Conservation (phyloP, 352 stramenopile species). For the Phytophthora aleatoria region DNA sequence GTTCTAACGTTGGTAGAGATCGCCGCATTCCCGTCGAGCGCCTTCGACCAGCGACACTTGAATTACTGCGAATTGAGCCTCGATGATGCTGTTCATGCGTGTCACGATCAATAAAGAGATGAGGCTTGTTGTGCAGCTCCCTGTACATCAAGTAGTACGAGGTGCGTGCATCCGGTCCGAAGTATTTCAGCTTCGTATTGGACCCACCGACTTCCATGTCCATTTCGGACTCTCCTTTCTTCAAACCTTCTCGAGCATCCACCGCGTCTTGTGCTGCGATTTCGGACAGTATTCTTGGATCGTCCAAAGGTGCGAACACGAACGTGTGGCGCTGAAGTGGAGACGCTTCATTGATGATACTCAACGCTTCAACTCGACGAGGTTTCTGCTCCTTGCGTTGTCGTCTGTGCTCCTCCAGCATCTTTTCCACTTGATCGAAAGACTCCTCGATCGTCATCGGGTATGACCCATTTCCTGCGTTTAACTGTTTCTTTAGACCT, state of each 20-base stretch:
- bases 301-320: slow-evolving; percentile 48
- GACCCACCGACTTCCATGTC: slow-evolving; percentile 14
- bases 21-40: slow-evolving; percentile 11
- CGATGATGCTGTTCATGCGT: slow-evolving; percentile 17
- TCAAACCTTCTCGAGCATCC: slow-evolving; percentile 19
- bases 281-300: slow-evolving; percentile 41
- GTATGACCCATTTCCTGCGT: slow-evolving; percentile 1
- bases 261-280: slow-evolving; percentile 23
- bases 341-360: slow-evolving; percentile 7
- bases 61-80: slow-evolving; percentile 21
- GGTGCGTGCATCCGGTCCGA: slow-evolving; percentile 41
- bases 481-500: slow-evolving; percentile 3
- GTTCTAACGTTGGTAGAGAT: slow-evolving; percentile 20
- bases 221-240: slow-evolving; percentile 28
- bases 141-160: slow-evolving; percentile 66
- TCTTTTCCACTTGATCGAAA: slow-evolving; percentile 53
- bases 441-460: slow-evolving; percentile 48
- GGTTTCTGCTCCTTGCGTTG: slow-evolving; percentile 20
- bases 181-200: slow-evolving; percentile 46
- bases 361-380: slow-evolving; percentile 26
- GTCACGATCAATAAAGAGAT: slow-evolving; percentile 53
- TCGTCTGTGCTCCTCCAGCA: slow-evolving; percentile 48
- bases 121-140: slow-evolving; percentile 59
- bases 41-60: slow-evolving; percentile 9
- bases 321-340: slow-evolving; percentile 26